Evolutionary conservation across 768 basidiomycete genomes (phyloP), one percentile per base, ranked within the genome.

Genomic region (Mycena vulgaris): DNA sequence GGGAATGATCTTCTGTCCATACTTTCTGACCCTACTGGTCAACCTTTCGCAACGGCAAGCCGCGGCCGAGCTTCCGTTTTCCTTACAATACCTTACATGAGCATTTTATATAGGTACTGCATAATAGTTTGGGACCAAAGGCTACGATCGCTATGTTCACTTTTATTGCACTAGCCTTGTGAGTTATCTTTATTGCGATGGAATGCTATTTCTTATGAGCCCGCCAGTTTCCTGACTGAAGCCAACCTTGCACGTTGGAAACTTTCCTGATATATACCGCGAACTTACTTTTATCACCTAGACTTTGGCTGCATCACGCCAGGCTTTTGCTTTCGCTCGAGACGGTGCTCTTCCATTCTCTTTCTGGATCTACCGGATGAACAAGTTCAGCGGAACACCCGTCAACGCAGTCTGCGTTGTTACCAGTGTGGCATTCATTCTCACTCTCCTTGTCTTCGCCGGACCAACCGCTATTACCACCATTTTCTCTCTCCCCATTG

Each of bases 281-380:
- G 31, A 48, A 27, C 53, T 47, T 53, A 31, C 42, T 37, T 62
- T 55, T 39, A 49, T 62, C 47, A 45, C 68, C 42, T 63, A 75
- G 74, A 67, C 71, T 27, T 74, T 69, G 30, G 74, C 73, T 48
- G 74, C 66, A n/a, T 75, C 74, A 27, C 82, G 87, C 5, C 87
- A 88, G 78, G 81, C 80, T 10, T 88, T 87, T 66, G 86, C 87
- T 2, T 86, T 87, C 73, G 77, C 84, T 10, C 79, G 86, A 17
- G 87, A 88, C 57, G 82, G 84, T 16, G 86, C 64, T 30, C 63
- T 75, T 27, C 74, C 74, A n/a, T 66, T 75, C 53, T 75, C 74
- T 35, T 55, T 45, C 42, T 45, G 35, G 35, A 39, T 56, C 55
- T 39, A 56, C 55, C 55, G 55, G 23, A 59, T 59, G 40, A 59